Conservation (phyloP, 2,329 filamentous ascomycete species). For the Fusarium algeriense region DNA sequence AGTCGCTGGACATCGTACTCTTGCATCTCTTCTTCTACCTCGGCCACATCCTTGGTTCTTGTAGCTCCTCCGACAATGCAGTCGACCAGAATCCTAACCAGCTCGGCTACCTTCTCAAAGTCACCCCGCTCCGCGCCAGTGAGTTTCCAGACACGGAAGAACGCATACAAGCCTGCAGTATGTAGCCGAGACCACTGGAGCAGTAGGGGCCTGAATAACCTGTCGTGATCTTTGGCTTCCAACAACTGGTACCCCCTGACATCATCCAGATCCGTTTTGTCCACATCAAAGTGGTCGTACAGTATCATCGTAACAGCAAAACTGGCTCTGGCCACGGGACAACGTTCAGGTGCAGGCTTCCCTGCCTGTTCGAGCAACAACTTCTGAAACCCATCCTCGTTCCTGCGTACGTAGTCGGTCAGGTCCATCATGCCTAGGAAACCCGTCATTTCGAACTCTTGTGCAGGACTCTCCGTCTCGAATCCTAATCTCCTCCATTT, state of each 20-base stretch:
- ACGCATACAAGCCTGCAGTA: conserved; percentile 84
- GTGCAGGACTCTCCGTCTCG: conserved; percentile 85
- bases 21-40: conserved; percentile 89
- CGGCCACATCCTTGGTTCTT: conserved; percentile 84
- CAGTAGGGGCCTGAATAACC: conserved; percentile 85
- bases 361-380: conserved; percentile 89
- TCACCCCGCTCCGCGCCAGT: conserved; percentile 88
- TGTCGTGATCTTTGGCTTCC: conserved; percentile 84
- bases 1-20: conserved; percentile 85
- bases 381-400: conserved; percentile 94
- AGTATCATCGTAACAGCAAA: conserved; percentile 87
- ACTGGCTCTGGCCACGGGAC: conserved; percentile 88
- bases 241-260: conserved; percentile 79
- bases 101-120: conserved; percentile 92
- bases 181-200: conserved; percentile 95
- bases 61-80: conserved; percentile 86
- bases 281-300: conserved; percentile 96
- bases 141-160: conserved; percentile 92
- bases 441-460: conserved; percentile 87
- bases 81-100: conserved; percentile 90
- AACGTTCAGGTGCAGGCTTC: conserved; percentile 77
- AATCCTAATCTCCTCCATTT: conserved; percentile 96
- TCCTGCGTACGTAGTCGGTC: conserved; percentile 90
- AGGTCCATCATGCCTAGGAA: conserved; percentile 98
- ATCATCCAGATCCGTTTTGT: conserved; percentile 84